Percentiles rank a stretch among this genome's conserved stretches.
Evolutionary conservation across 2,329 filamentous ascomycete species (phyloP).

Genomic region (Xylaria sp.): DNA sequence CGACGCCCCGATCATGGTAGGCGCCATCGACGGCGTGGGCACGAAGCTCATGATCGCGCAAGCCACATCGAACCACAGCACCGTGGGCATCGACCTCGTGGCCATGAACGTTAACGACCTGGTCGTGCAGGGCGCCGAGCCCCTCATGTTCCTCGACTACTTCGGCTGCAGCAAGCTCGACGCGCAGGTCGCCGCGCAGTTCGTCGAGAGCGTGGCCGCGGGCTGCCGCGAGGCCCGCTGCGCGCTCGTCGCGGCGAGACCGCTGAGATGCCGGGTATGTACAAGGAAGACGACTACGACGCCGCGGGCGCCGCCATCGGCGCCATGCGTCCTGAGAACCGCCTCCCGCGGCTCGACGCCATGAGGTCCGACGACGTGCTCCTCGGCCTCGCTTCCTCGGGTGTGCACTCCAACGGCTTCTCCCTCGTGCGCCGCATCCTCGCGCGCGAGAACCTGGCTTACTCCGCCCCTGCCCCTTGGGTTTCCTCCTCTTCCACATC

Average conservation of each 20-base stretch:
- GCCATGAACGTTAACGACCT: slow-evolving; percentile 99
- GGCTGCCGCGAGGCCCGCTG: slow-evolving; percentile 87
- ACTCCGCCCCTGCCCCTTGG: slow-evolving; percentile 80
- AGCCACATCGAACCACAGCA: slow-evolving; percentile 85
- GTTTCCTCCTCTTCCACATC: slow-evolving; percentile 45
- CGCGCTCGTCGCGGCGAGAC: slow-evolving; percentile 95
- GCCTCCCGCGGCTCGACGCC: slow-evolving; percentile 75
- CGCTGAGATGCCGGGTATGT: slow-evolving; percentile 97
- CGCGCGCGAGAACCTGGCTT: slow-evolving; percentile 72
- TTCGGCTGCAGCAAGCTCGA: slow-evolving; percentile 92
- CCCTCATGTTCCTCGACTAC: slow-evolving; percentile 97
- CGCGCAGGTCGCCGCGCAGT: slow-evolving; percentile 76
- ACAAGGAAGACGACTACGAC: slow-evolving; percentile 87
- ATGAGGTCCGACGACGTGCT: slow-evolving; percentile 87
- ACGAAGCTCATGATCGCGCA: slow-evolving; percentile 98
- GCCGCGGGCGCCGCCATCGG: slow-evolving; percentile 90
- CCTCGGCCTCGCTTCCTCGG: slow-evolving; percentile 82
- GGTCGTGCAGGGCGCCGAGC: slow-evolving; percentile 92
- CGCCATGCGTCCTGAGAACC: slow-evolving; percentile 70
- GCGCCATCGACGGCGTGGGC: slow-evolving; percentile 93
- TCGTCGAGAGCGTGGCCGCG: slow-evolving; percentile 86
- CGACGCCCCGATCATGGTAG: slow-evolving; percentile 81
- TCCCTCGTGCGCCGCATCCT: slow-evolving; percentile 93
- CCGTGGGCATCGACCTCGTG: slow-evolving; percentile 94
- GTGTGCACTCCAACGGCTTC: slow-evolving; percentile 96